Conservation (phyloP, 1,139 yeast species). For the Eremothecium gossypii region DNA sequence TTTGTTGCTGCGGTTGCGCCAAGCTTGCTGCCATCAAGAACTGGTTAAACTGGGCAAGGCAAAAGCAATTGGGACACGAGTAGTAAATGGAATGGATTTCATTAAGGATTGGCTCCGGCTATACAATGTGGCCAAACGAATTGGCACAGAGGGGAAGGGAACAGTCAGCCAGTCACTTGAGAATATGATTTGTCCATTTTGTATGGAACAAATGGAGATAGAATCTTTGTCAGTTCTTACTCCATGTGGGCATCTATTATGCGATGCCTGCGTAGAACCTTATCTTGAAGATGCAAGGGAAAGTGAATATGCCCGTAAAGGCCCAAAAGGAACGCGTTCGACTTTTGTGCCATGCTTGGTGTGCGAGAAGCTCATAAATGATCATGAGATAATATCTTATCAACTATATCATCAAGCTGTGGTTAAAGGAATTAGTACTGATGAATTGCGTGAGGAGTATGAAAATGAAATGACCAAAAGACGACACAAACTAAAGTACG, state of each 20-base stretch:
- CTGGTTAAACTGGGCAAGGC: conserved; percentile 60
- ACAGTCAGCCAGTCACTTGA: conserved; percentile 27
- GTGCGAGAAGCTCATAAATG: conserved; percentile 38
- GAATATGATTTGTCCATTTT: conserved; percentile 48
- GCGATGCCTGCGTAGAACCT: conserved; percentile 50
- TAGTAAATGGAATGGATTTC: conserved; percentile 25
- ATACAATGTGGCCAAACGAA: conserved; percentile 21
- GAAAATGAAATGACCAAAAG: conserved; percentile 21
- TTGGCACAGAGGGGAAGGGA: conserved; percentile 18
- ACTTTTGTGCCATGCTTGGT: conserved; percentile 44
- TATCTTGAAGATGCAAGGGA: conserved; percentile 37
- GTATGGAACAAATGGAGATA: conserved; percentile 50
- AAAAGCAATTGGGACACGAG: conserved; percentile 30
- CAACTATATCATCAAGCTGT: conserved; percentile 43
- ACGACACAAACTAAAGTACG: conserved; percentile 29
- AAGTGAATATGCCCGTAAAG: conserved; percentile 30
- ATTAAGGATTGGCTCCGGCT: conserved; percentile 25
- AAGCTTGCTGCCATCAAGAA: conserved; percentile 81
- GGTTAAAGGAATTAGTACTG: conserved; percentile 27
- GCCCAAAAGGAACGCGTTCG: conserved; percentile 26
- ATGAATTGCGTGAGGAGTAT: conserved; percentile 27
- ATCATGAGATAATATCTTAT: conserved; percentile 40
- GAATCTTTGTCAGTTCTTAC: conserved; percentile 40
- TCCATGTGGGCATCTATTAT: conserved; percentile 63
- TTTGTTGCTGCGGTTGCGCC: conserved; percentile 69